These are phyloP conservation scores for Tetrapisispora namnaoensis DNA, from an alignment of 805 yeast genomes.

Conservation along the genomic window DNA sequence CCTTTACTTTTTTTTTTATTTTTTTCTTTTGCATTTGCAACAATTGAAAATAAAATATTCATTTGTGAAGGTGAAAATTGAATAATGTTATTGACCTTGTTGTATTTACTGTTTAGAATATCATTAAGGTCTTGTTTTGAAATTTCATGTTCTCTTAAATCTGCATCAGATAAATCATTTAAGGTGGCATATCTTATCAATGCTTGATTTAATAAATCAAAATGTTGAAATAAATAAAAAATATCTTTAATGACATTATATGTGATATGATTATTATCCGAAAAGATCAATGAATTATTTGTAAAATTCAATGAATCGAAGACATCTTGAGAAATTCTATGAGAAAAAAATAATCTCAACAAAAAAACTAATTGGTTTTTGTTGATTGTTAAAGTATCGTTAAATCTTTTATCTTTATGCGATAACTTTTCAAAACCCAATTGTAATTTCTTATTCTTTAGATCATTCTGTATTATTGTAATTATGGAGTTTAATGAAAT, in stretches of 20 bases:
- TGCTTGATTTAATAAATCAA: conserved; percentile 33
- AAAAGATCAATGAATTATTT: conserved; percentile 20
- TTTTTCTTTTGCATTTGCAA: conserved; percentile 28
- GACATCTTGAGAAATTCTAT: conserved; percentile 30
- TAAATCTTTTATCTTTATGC: conserved; percentile 20
- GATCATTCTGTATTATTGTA: conserved; percentile 34
- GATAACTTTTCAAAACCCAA: conserved; percentile 26
- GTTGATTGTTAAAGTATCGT: conserved; percentile 25
- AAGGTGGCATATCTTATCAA: conserved; percentile 27
- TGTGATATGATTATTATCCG: conserved; percentile 26
- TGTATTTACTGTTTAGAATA: conserved; percentile 30
- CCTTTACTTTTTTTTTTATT: conserved; percentile 6
- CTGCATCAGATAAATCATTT: conserved; percentile 23
- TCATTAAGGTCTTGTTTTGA: conserved; percentile 29
- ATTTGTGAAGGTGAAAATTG: conserved; percentile 36
- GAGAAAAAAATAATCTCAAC: conserved; percentile 30
- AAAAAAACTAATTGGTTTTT: conserved; percentile 30
- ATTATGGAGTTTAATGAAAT: conserved; percentile 33
- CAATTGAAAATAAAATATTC: conserved; percentile 30
- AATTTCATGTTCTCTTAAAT: conserved; percentile 25
- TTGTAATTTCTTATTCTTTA: conserved; percentile 29
- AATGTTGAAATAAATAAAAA: conserved; percentile 32
- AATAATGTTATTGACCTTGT: conserved; percentile 33
- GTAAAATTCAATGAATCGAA: conserved; percentile 29
- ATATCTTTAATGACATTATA: conserved; percentile 33